A percentile compares a stretch with the other conserved stretches of the same genome.
These are phyloP conservation scores for Yamadazyma buinensis DNA, from an alignment of 1,139 yeast species.

Conservation along the genomic window DNA sequence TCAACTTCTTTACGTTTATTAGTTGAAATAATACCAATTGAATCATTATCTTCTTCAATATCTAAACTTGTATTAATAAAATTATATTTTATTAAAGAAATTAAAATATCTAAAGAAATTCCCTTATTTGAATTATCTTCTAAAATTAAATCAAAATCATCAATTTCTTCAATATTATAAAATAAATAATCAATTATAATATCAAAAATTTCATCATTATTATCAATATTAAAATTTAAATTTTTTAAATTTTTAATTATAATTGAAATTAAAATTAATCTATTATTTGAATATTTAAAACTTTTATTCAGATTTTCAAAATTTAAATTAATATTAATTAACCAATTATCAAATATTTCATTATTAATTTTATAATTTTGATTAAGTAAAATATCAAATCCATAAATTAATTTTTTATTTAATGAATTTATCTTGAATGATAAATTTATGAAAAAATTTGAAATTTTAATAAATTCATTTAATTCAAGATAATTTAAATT, in stretches of 20 bases:
- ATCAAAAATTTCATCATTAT: slow-evolving; percentile 5
- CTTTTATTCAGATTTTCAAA: slow-evolving; percentile 4
- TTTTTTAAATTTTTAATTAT: slow-evolving; percentile 8
- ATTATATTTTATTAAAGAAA: slow-evolving; percentile 22
- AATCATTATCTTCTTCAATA: background rate
- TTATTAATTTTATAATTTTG: slow-evolving; percentile 1
- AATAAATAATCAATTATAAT: background rate
- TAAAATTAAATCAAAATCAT: slow-evolving; percentile 36
- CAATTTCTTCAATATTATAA: slow-evolving; percentile 29
- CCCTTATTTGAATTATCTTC: slow-evolving; percentile 40
- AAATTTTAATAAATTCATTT: slow-evolving; percentile 36
- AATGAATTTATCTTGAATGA: slow-evolving; percentile 42
- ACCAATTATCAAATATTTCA: slow-evolving; percentile 7
- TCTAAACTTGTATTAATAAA: no score
- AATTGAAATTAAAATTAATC: slow-evolving; percentile 7
- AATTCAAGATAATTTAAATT: slow-evolving; percentile 42
- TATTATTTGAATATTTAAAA: slow-evolving; percentile 8
- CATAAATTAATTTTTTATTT: slow-evolving; percentile 52
- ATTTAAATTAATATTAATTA: slow-evolving; percentile 6
- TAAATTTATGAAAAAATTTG: slow-evolving; percentile 33
- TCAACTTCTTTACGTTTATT: background rate
- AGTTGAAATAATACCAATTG: no score
- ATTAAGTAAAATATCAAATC: slow-evolving; percentile 44
- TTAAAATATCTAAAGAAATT: slow-evolving; percentile 43
- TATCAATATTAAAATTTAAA: slow-evolving; percentile 2